Conservation (phyloP, 352 stramenopile species). For the Pythium sp. region DNA sequence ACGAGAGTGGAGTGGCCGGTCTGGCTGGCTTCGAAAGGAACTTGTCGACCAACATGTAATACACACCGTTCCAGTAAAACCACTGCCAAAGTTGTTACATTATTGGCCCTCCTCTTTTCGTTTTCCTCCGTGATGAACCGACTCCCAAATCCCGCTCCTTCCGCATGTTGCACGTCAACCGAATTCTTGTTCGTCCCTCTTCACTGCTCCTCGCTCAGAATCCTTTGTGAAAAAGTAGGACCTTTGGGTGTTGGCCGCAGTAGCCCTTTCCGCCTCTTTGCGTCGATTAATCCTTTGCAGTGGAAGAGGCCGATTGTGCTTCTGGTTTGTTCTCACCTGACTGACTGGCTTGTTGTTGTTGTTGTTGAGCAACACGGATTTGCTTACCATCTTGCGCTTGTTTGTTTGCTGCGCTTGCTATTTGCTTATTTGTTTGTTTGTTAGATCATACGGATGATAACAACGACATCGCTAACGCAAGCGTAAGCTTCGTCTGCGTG, state of each 20-base stretch:
- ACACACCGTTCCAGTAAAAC: background rate
- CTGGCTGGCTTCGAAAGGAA: background rate
- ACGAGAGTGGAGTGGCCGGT: too few relatives aligned
- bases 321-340: background rate
- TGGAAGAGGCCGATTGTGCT: background rate
- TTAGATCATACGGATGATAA: background rate
- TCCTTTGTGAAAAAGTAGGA: background rate
- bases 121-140: background rate
- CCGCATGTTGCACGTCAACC: too few relatives aligned
- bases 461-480: background rate
- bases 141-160: background rate
- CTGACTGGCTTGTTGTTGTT: background rate
- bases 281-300: background rate
- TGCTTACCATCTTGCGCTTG: background rate
- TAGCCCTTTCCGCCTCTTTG: background rate
- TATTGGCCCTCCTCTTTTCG: background rate
- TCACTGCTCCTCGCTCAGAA: background rate
- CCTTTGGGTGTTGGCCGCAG: background rate
- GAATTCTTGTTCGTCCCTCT: too few relatives aligned
- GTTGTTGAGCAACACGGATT: background rate
- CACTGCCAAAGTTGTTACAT: background rate
- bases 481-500: background rate
- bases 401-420: background rate
- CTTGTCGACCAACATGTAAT: background rate
- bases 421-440: background rate